A percentile compares a stretch with the other conserved stretches of the same genome.
phyloP scores from a whole-genome alignment of 2,329 filamentous ascomycete genomes.

The Talaromyces atroroseus region DNA sequence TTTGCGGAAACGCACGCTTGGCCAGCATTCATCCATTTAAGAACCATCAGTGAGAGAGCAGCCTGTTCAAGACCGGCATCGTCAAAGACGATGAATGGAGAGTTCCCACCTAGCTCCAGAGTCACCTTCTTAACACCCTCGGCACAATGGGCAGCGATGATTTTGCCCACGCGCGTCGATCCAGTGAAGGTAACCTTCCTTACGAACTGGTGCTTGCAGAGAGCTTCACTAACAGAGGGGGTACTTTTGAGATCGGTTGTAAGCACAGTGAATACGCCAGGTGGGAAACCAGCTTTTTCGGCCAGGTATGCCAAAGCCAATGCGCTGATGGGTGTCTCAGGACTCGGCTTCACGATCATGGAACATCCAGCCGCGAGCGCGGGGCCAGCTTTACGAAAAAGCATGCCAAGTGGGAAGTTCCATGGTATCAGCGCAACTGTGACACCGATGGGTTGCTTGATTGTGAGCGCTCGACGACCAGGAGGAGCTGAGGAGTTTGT shows the following conservation, averaged over 20 bases:
- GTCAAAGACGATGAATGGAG: conserved; percentile 37
- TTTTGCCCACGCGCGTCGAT: conserved; percentile 29
- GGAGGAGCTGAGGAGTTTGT: conserved; percentile 65
- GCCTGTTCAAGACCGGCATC: conserved; percentile 36
- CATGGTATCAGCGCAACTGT: conserved; percentile 80
- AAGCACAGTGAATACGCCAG: conserved; percentile 31
- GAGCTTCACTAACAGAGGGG: conserved; percentile 25
- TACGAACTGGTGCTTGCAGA: conserved; percentile 27
- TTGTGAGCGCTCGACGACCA: conserved; percentile 65
- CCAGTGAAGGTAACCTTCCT: conserved; percentile 33
- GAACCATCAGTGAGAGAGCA: conserved; percentile 23
- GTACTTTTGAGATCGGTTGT: conserved; percentile 29
- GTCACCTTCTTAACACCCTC: conserved; percentile 38
- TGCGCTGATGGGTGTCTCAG: conserved; percentile 32
- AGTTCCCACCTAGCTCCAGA: conserved; percentile 43
- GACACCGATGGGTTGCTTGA: conserved; percentile 80
- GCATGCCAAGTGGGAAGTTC: conserved; percentile 81
- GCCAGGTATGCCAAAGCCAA: conserved; percentile 29
- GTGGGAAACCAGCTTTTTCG: conserved; percentile 30
- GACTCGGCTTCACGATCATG: conserved; percentile 33
- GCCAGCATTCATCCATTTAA: conserved; percentile 31
- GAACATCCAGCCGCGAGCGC: conserved; percentile 37
- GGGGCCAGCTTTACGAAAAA: conserved; percentile 37
- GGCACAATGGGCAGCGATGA: conserved; percentile 30
- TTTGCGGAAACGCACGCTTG: conserved; percentile 45